Evolutionary conservation across 1,284 basidiomycete species (phyloP).

Genomic region (Trametes polyzona): DNA sequence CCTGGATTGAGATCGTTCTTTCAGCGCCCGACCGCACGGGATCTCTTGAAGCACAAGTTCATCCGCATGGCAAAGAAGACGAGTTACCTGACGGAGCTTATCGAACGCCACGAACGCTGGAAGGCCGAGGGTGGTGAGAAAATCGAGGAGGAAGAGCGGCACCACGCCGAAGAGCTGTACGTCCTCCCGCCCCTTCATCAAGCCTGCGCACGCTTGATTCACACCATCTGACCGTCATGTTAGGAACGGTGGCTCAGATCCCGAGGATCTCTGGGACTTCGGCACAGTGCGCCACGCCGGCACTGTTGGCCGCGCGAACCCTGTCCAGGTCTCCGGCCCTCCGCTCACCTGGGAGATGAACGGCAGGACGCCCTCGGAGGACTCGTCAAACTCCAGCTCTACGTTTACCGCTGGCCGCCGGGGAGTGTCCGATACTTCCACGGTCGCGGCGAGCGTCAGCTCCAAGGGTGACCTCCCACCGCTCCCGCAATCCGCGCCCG

Average conservation of each 20-base stretch:
- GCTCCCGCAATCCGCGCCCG: slow-evolving; percentile 47
- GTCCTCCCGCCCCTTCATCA: slow-evolving; percentile 24
- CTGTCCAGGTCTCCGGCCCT: slow-evolving; percentile 62
- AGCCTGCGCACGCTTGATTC: not conserved
- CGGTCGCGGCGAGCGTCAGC: slow-evolving; percentile 45
- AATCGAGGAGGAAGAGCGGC: slow-evolving; percentile 71
- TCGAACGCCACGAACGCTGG: slow-evolving; percentile 94
- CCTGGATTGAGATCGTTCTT: slow-evolving; percentile 16
- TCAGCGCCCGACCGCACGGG: slow-evolving; percentile 91
- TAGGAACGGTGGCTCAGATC: slow-evolving; percentile 61
- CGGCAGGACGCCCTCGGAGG: slow-evolving; percentile 47
- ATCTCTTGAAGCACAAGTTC: slow-evolving; percentile 96
- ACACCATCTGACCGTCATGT: slow-evolving; percentile 11
- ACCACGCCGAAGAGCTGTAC: slow-evolving; percentile 63
- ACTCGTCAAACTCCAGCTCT: slow-evolving; percentile 39
- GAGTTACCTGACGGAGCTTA: slow-evolving; percentile 91
- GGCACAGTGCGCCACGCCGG: slow-evolving; percentile 79
- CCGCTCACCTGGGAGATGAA: slow-evolving; percentile 79
- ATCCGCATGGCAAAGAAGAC: slow-evolving; percentile 94
- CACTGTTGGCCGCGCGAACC: slow-evolving; percentile 68
- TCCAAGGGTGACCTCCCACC: slow-evolving; percentile 65
- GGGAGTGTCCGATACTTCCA: slow-evolving; percentile 31
- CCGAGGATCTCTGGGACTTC: slow-evolving; percentile 95
- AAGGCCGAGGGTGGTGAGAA: slow-evolving; percentile 87
- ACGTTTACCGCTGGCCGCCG: slow-evolving; percentile 35